Evolutionary conservation across 805 yeast genomes (phyloP).

Genomic region (Wickerhamiella lipophila): DNA sequence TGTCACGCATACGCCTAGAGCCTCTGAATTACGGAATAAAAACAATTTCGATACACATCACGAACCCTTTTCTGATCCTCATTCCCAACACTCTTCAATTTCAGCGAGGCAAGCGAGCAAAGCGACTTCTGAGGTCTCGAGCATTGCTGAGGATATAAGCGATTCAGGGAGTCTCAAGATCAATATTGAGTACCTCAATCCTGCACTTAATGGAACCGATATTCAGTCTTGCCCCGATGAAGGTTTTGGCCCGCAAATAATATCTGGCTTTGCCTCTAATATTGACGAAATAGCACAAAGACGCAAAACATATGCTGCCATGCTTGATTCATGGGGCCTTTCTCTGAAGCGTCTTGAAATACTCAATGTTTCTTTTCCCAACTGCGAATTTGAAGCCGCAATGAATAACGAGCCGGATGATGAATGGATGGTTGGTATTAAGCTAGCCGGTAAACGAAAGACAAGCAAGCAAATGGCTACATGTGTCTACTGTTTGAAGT

Average conservation of each 20-base stretch:
- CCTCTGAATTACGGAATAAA: background rate
- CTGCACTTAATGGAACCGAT: background rate
- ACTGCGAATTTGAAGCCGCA: background rate
- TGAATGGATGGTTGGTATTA: slow-evolving; percentile 9
- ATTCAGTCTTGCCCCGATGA: background rate
- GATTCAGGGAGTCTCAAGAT: background rate
- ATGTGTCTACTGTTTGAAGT: slow-evolving; percentile 56
- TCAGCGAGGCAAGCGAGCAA: background rate
- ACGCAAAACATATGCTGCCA: slow-evolving; percentile 61
- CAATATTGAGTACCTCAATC: background rate
- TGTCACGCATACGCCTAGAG: background rate
- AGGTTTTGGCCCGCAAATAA: background rate
- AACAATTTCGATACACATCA: background rate
- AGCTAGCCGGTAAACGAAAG: slow-evolving; percentile 13
- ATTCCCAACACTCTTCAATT: background rate
- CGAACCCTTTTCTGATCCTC: background rate
- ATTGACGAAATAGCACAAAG: slow-evolving; percentile 2
- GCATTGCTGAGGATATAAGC: background rate
- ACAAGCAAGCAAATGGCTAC: slow-evolving; percentile 20
- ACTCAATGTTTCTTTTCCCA: slow-evolving; percentile 32
- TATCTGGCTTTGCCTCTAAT: background rate
- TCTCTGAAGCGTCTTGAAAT: slow-evolving; percentile 70
- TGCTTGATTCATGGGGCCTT: slow-evolving; percentile 72
- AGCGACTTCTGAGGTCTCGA: slow-evolving; percentile 1
- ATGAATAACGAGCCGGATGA: background rate